Evolutionary conservation across 2,329 filamentous ascomycete species (phyloP).

Genomic region (Septoria petroselini): DNA sequence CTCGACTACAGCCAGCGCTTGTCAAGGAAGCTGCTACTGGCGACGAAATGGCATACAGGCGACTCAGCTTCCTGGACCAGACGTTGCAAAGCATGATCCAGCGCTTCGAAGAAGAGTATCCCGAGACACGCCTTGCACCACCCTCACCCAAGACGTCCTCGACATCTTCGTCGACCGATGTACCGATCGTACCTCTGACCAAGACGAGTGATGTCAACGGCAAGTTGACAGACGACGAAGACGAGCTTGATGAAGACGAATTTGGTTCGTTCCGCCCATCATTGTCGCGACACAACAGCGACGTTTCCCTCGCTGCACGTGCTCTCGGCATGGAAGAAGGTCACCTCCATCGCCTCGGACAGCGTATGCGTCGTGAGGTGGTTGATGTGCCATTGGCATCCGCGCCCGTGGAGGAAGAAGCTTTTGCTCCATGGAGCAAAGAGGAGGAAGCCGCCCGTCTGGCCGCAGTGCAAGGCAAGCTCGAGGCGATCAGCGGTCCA

Average conservation of each 20-base stretch:
- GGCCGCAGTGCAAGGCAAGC: constrained; percentile 41
- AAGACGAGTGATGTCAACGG: constrained; percentile 26
- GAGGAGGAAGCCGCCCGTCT: constrained; percentile 38
- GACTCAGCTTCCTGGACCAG: constrained; percentile 79
- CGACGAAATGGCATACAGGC: constrained; percentile 74
- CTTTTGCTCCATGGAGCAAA: constrained; percentile 31
- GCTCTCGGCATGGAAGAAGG: constrained; percentile 67
- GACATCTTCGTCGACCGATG: constrained; percentile 23
- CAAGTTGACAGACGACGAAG: constrained; percentile 34
- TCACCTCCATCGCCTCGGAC: constrained; percentile 65
- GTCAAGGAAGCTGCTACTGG: constrained; percentile 67
- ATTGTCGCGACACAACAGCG: constrained; percentile 58
- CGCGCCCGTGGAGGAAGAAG: constrained; percentile 23
- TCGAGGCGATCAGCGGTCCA: constrained; percentile 55
- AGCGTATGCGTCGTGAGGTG: constrained; percentile 63
- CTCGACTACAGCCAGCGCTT: constrained; percentile 77
- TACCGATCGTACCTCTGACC: constrained; percentile 15
- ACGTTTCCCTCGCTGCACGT: constrained; percentile 65
- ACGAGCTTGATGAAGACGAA: constrained; percentile 35
- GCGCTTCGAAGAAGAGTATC: constrained; percentile 94
- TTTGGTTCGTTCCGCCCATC: constrained; percentile 39
- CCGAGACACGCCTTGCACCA: constrained; percentile 66
- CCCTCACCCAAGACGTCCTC: constrained; percentile 19
- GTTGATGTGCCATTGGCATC: constrained; percentile 46
- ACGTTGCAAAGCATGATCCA: constrained; percentile 89